A percentile compares a stretch with the other conserved stretches of the same genome.
Conservation (phyloP, 108 stramenopile species). For the Skeletonema grethae region DNA sequence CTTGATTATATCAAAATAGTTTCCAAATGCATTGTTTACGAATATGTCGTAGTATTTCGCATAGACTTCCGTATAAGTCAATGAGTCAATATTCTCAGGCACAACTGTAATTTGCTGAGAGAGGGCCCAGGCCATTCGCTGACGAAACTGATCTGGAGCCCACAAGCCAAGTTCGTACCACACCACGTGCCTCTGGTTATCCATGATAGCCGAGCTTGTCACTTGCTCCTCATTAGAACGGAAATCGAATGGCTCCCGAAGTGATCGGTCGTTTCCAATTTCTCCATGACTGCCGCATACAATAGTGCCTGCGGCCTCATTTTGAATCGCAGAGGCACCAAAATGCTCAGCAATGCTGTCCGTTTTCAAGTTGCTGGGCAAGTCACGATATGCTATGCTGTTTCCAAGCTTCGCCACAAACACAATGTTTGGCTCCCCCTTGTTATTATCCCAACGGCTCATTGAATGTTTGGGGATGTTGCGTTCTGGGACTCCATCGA, state of each 20-base stretch:
- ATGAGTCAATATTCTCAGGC: conserved; percentile 27
- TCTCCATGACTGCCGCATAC: conserved; percentile 62
- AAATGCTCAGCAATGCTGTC: conserved; percentile 23
- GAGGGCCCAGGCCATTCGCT: conserved; percentile 79
- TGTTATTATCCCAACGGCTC: conserved; percentile 41
- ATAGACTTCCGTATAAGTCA: conserved; percentile 35
- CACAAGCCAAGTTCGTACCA: conserved; percentile 45
- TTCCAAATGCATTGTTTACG: conserved; percentile 78
- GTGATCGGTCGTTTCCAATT: conserved; percentile 59
- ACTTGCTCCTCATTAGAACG: conserved; percentile 5
- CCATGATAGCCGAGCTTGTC: not conserved
- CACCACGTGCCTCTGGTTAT: conserved; percentile 42
- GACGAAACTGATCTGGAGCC: conserved; percentile 68
- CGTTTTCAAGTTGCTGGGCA: conserved; percentile 27
- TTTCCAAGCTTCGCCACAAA: conserved; percentile 40
- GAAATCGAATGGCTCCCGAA: conserved; percentile 35
- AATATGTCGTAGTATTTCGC: conserved; percentile 58
- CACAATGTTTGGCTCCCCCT: conserved; percentile 19
- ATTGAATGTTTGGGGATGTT: conserved; percentile 43
- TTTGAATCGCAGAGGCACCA: conserved; percentile 6
- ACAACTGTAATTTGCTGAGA: conserved; percentile 42
- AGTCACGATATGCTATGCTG: conserved; percentile 9
- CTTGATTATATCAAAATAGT: conserved; percentile 64
- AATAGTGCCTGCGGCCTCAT: conserved; percentile 24
- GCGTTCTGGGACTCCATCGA: conserved; percentile 22